Evolutionary conservation across 2,329 filamentous ascomycete genomes (phyloP).

Genomic region (Fusarium praegraminearum): DNA sequence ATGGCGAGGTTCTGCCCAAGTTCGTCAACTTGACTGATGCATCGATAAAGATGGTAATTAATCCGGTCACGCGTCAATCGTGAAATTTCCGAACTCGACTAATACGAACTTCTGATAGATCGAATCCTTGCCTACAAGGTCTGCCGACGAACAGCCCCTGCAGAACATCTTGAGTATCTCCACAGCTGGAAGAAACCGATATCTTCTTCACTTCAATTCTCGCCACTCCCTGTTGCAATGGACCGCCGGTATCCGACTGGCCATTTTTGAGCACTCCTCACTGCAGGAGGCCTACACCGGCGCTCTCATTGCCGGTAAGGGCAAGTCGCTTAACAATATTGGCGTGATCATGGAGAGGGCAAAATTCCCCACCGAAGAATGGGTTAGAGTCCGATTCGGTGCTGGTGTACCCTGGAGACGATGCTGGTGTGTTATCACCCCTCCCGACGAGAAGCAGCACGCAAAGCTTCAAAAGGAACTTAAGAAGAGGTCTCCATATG

Average conservation of each 20-base stretch:
- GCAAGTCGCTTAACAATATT: constrained; percentile 89
- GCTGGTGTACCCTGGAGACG: constrained; percentile 95
- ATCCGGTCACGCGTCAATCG: constrained; percentile 7
- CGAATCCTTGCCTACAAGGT: constrained; percentile 87
- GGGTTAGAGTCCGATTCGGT: constrained; percentile 94
- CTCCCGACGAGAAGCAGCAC: constrained; percentile 93
- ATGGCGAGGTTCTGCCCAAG: constrained; percentile 86
- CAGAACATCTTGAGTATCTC: constrained; percentile 97
- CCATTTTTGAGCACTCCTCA: constrained; percentile 94
- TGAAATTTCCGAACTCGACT: constrained; percentile 23
- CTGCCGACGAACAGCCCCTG: constrained; percentile 79
- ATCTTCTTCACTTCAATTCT: constrained; percentile 95
- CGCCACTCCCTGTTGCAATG: constrained; percentile 93
- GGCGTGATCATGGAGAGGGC: constrained; percentile 86
- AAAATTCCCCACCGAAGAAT: constrained; percentile 84
- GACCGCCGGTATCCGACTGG: constrained; percentile 92
- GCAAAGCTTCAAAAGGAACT: constrained; percentile 84
- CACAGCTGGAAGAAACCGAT: constrained; percentile 94
- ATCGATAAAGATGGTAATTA: constrained; percentile 92
- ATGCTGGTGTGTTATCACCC: constrained; percentile 95
- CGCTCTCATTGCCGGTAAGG: constrained; percentile 94
- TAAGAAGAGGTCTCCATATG: constrained; percentile 86
- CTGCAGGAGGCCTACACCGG: constrained; percentile 97
- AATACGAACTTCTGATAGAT: constrained; percentile 66
- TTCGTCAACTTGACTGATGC: constrained; percentile 98